Evolutionary conservation across 2,329 filamentous ascomycete genomes (phyloP).

Genomic region (Apiospora arundinis): DNA sequence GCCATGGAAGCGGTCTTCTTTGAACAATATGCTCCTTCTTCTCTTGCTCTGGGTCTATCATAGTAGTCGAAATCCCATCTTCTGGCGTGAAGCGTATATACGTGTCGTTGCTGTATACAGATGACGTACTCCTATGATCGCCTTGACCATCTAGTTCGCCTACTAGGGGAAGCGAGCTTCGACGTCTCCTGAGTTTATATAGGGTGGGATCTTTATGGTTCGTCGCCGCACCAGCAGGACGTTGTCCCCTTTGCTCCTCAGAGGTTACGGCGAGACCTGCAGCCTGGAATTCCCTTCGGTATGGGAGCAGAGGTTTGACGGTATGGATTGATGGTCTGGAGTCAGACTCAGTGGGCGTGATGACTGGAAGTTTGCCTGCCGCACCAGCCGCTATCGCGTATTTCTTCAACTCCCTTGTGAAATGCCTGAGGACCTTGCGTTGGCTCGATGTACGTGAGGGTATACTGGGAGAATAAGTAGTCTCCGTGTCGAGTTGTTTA

Average conservation of each 20-base stretch:
- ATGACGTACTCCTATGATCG: conserved; percentile 26
- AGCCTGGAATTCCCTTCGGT: conserved; percentile 57
- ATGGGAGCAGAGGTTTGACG: conserved; percentile 59
- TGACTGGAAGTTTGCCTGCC: conserved; percentile 45
- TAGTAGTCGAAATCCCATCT: conserved; percentile 27
- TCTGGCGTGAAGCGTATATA: conserved; percentile 34
- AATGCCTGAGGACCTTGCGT: conserved; percentile 47
- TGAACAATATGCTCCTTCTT: neutral
- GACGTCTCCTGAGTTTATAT: neutral
- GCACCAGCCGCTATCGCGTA: conserved; percentile 47
- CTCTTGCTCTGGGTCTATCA: conserved; percentile 22
- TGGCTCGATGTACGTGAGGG: conserved; percentile 53
- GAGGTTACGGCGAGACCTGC: conserved; percentile 65
- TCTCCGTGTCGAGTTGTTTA: conserved; percentile 26
- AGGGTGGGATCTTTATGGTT: neutral
- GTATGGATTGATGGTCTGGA: conserved; percentile 56
- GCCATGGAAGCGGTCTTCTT: conserved; percentile 32
- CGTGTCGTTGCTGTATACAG: conserved; percentile 32
- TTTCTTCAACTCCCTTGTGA: conserved; percentile 48
- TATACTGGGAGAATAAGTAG: conserved; percentile 25
- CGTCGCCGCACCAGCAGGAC: conserved; percentile 20
- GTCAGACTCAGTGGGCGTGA: conserved; percentile 48
- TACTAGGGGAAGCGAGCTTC: neutral
- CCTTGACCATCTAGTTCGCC: conserved; percentile 28
- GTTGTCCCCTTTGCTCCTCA: conserved; percentile 46